These are phyloP conservation scores for Bremia lactucae DNA, from an alignment of 352 stramenopile genomes.

Conservation along the genomic window DNA sequence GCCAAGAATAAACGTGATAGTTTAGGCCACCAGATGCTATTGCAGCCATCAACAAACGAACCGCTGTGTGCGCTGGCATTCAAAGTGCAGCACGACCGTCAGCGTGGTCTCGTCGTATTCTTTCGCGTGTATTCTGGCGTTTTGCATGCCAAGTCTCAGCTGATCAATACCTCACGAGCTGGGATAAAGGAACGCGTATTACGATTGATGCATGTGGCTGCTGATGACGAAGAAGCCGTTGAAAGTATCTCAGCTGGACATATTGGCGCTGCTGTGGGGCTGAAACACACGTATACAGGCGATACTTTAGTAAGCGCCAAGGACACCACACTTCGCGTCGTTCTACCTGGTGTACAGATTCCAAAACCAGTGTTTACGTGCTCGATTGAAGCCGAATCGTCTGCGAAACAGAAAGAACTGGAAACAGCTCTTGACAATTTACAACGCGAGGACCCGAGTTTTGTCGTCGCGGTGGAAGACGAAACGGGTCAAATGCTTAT, in stretches of 20 bases:
- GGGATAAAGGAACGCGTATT: slow-evolving; percentile 49
- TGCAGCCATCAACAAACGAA: slow-evolving; percentile 32
- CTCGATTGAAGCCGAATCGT: slow-evolving; percentile 83
- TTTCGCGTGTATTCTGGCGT: slow-evolving; percentile 90
- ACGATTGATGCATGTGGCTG: slow-evolving; percentile 84
- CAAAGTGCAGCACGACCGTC: slow-evolving; percentile 71
- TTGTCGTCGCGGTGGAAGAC: slow-evolving; percentile 90
- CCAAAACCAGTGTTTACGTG: slow-evolving; percentile 86
- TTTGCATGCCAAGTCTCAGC: slow-evolving; percentile 62
- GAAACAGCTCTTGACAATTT: slow-evolving; percentile 68
- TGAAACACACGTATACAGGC: slow-evolving; percentile 88
- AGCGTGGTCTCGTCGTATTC: slow-evolving; percentile 81
- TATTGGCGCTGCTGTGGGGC: slow-evolving; percentile 86
- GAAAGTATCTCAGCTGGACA: slow-evolving; percentile 79
- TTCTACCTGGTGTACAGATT: slow-evolving; percentile 57
- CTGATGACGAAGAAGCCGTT: slow-evolving; percentile 84
- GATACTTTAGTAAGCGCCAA: slow-evolving; percentile 88
- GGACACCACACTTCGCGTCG: slow-evolving; percentile 26
- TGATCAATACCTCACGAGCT: slow-evolving; percentile 64
- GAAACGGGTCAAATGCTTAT: slow-evolving; percentile 98
- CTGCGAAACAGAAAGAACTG: slow-evolving; percentile 78
- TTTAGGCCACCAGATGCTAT: slow-evolving; percentile 15
- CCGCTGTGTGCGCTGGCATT: slow-evolving; percentile 53
- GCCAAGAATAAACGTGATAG: slow-evolving; percentile 26
- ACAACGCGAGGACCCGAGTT: slow-evolving; percentile 93